Base-by-base conservation (phyloP, 371 early-diverging fungal genomes). In the Apophysomyces trapeziformis region DNA sequence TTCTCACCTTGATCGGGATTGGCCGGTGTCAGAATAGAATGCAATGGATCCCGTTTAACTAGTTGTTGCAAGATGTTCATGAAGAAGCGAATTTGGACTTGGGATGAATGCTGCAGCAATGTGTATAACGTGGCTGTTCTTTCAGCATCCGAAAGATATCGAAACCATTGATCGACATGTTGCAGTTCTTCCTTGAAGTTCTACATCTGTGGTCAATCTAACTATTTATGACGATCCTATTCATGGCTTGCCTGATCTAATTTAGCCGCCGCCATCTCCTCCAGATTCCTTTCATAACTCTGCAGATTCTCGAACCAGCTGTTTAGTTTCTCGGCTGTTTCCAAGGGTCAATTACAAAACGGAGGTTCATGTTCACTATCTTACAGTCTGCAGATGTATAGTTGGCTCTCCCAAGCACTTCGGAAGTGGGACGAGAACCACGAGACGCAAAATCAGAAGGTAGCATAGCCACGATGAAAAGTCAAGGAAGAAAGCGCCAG, bases 131-230 rank as follows among this genome's bases (percentile, higher is more conserved):
- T 91, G n/a, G 96, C 90, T 7, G 96, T 96, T 44, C 94, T 80
- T 78, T 97, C 97, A 37, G 95, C 89, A 67, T 96, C 96, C 2
- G 92, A 87, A 56, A 96, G 79, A 38, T 92, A 94, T 5, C 85
- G 81, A 81, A 97, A 96, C 98, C 98, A 98, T 67, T 96, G 92
- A 74, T 97, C 95, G 38, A 98, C 94, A 59, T 95, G 94, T 43
- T 88, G 85, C 63, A 97, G 82, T 75, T 97, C 97, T 61, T 96
- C 95, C 68, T 91, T 89, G 73, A 96, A 96, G 66, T 86, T 88
- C 64, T 92, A 57, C 39, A 58, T 37, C 21, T 36, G 36, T 8
- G 44, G 38, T 59, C 32, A 12, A 13, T 26, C n/a, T 11, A 11
- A 38, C 11, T 26, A 44, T n/a, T 47, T 56, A 32, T 18, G 18